Percentiles rank a stretch among this genome's conserved stretches.
phyloP scores from a whole-genome alignment of 2,329 filamentous ascomycete genomes.

The Botrytis deweyae region DNA sequence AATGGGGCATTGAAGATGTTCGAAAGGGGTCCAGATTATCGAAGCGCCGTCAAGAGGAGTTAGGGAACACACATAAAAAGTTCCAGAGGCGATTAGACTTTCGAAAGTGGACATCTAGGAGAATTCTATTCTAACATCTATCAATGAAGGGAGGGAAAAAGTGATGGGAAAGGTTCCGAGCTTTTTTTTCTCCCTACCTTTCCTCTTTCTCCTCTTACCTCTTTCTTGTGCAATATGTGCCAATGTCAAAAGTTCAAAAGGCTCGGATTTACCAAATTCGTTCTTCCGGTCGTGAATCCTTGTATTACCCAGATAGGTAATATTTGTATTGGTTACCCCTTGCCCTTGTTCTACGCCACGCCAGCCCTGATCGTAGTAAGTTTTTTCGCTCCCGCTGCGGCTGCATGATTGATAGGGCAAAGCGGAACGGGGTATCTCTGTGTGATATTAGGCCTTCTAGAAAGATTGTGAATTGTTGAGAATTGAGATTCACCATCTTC shows the following conservation, averaged over 20 bases:
- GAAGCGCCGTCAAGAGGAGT: background rate
- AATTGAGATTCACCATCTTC: background rate
- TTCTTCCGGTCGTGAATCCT: conserved; percentile 11
- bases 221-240: background rate
- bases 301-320: background rate
- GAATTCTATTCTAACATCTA: background rate
- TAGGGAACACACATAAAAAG: background rate
- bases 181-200: background rate
- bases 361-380: background rate
- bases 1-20: background rate
- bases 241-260: conserved; percentile 1
- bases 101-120: conserved; percentile 16
- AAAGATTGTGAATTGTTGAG: conserved; percentile 5
- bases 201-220: background rate
- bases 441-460: background rate
- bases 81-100: conserved; percentile 13
- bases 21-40: conserved; percentile 18
- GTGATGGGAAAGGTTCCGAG: background rate
- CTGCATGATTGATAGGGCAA: conserved; percentile 7
- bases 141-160: background rate
- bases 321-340: background rate
- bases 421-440: background rate
- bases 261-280: conserved; percentile 18
- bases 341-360: background rate
- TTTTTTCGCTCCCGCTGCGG: conserved; percentile 8